Base-by-base conservation (phyloP, 257 asterid genomes). In the Salvia hispanica region DNA sequence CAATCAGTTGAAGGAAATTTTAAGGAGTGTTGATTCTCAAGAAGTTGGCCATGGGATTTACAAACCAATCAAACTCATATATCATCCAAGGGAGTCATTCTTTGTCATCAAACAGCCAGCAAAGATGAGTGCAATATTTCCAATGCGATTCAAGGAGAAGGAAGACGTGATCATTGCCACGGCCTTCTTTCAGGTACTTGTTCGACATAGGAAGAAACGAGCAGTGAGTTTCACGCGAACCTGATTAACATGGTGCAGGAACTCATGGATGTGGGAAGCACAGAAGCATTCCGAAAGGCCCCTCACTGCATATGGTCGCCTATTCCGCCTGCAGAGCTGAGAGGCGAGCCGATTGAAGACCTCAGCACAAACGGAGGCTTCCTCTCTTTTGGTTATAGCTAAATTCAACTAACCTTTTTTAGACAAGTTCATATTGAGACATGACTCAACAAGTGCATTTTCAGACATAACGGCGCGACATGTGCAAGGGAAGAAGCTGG, bases 221-320 rank as follows among this genome's bases (percentile, higher is more conserved):
- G 12, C n/a, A 37, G 4, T 40, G 4, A 50, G 28, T 50, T 16
- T 13, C 4, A 10, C 10, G 6, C 31, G 13, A 40, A 13, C 36
- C 53, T 42, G 28, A 72, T 11, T 43, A 33, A 36, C 50, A 21
- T 56, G 16, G 58, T 52, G 28, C 72, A 92, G 98, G 97, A 90
- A 82, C 86, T 90, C 55, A 83, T 82, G 87, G 96, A 90, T 72
- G 87, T 74, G 15, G 83, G 86, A 60, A 86, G 77, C 46, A 73
- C 86, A 60, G 72, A 78, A 72, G 81, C 81, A 57, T 85, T 76
- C 71, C 25, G 60, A 11, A 90, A 86, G 74, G 92, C 95, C 71
- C 98, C 97, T 56, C 86, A 74, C 66, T 93, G 96, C 80, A 72
- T 58, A 79, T 93, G 97, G 98, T 88, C 97, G 12, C 90, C 89